Percentiles rank a stretch among this genome's conserved stretches.
Conservation (phyloP, 306 rosid species). For the Biancaea sappan region DNA sequence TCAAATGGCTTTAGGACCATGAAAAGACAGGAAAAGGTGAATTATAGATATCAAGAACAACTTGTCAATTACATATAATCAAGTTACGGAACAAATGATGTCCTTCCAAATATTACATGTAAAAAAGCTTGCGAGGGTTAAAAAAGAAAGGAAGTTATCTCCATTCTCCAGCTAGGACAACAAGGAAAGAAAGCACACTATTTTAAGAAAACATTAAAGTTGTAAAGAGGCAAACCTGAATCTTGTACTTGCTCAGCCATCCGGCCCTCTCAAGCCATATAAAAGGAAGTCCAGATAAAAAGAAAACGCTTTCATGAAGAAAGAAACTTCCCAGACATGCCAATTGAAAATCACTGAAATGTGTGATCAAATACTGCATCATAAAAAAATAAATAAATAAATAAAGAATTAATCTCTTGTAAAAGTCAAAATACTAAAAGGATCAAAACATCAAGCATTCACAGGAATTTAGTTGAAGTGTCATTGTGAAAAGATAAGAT, state of each 20-base stretch:
- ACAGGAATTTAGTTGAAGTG: too few species aligned
- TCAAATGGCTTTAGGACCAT: constrained; percentile 1
- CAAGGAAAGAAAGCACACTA: constrained; percentile 6
- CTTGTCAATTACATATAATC: neutral
- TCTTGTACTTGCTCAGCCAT: constrained; percentile 93
- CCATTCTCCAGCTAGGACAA: neutral
- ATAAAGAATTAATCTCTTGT: neutral
- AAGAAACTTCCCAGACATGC: constrained; percentile 83
- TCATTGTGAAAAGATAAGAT: neutral
- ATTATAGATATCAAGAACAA: constrained; percentile 18
- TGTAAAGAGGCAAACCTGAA: constrained; percentile 65
- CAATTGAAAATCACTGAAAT: constrained; percentile 90
- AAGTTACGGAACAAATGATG: constrained; percentile 11
- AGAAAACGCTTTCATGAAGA: constrained; percentile 86
- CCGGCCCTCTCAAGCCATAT: constrained; percentile 89
- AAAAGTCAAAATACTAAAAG: neutral
- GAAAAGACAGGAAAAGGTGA: neutral
- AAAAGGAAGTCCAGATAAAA: constrained; percentile 94
- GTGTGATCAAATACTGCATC: constrained; percentile 77
- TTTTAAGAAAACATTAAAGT: constrained; percentile 15
- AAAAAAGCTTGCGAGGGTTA: neutral
- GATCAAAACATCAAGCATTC: constrained; percentile 13
- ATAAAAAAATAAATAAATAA: neutral
- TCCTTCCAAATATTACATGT: constrained; percentile 3
- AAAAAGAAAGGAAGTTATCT: neutral